Base-by-base conservation (phyloP, 805 yeast genomes). In the Zygotorulaspora sp. region DNA sequence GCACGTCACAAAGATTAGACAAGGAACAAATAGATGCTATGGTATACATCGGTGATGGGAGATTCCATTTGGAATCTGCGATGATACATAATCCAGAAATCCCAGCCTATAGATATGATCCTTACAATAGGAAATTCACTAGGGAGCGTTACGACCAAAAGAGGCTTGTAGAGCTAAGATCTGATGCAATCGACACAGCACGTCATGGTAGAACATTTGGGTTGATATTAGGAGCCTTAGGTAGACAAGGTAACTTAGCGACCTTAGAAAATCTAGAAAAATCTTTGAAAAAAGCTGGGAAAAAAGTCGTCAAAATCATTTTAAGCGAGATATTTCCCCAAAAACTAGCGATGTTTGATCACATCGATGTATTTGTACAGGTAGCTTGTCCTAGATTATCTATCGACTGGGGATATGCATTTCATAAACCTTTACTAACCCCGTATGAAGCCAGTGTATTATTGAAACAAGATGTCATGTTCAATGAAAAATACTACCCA, bases 371-470 rank as follows among this genome's bases (percentile, higher is more conserved):
- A 2, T 92, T 92, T 71, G 84, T 92, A 10, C 98, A 92, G 62
- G 95, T 92, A 2, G 98, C 98, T 0, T 92, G 98, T 58, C 98
- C 98, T 0, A 71, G 98, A 53, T 66, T 92, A 31, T 86, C 96
- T 2, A 90, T 92, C 28, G 98, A 92, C 61, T 92, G 98, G 98
- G 98, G 98, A 0, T 92, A 92, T 60, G 98, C 98, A 0, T 92
- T 92, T 56, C 78, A 79, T 42, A 84, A 83, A 55, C 98, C 98
- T 0, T 65, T 92, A 29, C 64, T 92, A 41, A 90, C 98, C 0
- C 98, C 98, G 0, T 92, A 92, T 58, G 98, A 92, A 57, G 87
- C 96, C 0, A 87, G 85, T 86, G 95, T 89, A 4, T 74, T 88
- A 72, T 61, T 92, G 49, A 82, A 76, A 6, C 72, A 79, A 31